Base-by-base conservation (phyloP, 371 early-diverging fungal species). In the Lichtheimia ornata region DNA sequence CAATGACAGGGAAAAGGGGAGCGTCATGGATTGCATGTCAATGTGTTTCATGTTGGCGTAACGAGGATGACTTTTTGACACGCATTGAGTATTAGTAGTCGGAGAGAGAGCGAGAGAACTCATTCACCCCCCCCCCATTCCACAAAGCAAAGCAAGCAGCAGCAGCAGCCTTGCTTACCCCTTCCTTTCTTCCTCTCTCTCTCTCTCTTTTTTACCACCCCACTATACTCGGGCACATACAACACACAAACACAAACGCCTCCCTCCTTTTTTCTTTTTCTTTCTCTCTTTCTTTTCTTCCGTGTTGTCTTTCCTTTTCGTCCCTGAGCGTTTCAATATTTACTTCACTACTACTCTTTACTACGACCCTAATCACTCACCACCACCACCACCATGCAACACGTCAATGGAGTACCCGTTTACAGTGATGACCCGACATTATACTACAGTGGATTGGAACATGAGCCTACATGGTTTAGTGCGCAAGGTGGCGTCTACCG, bases 401-500 rank as follows among this genome's bases (percentile, higher is more conserved):
- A 76, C 63, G 81, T 81, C 56, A 77, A 77, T 66, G 78, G 81
- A 27, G 70, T 81, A 11, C 76, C 76, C 25, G 76, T 77, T 51
- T 68, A 72, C 30, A 67, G 59, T 42, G 71, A 73, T 44, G 78
- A 81, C 60, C 81, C 81, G 30, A 56, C 54, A 15, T 61, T 64
- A 47, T 56, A 69, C 40, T 81, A 72, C 47, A 65, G 61, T n/a
- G 81, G 81, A 6, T 50, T 81, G 50, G 68, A 71, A 47, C 59
- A 58, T 24, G 76, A 75, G 49, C 81, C 81, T 5, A 81, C 81
- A 6, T 81, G 81, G 77, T 77, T 76, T 41, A 76, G 76, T 63
- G 81, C 78, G 1, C 81, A 81, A 63, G 81, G 81, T 56, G 78
- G 78, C 30, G 81, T 81, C 9, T 81, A 81, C 51, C 69, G 62